A percentile compares a stretch with the other conserved stretches of the same genome.
These are phyloP conservation scores for Agaricales sp. DNA, from an alignment of 1,284 basidiomycete species.

Conservation along the genomic window DNA sequence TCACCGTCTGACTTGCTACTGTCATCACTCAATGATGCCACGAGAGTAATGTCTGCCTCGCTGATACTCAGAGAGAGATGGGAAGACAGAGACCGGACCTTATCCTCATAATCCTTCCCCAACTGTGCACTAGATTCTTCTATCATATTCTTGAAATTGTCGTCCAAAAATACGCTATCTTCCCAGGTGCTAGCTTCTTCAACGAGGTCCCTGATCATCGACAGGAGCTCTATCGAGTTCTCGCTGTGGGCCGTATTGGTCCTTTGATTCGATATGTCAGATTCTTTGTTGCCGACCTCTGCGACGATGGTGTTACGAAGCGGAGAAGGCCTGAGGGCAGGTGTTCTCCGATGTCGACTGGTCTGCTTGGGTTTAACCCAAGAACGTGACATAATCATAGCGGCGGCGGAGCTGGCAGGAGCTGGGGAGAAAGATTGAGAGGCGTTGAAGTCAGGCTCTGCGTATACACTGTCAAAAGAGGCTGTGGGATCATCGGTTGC, in stretches of 20 bases:
- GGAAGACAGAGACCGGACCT: too few relatives aligned
- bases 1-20: too few relatives aligned
- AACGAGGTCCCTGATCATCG: not conserved
- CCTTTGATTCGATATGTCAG: too few relatives aligned
- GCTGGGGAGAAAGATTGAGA: not conserved
- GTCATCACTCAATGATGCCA: too few relatives aligned
- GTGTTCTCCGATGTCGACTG: not conserved
- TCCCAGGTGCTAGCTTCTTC: slow-evolving; percentile 33
- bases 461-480: not conserved
- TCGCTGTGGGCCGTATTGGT: not conserved
- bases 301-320: not conserved
- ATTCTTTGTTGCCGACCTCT: too few relatives aligned
- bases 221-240: not conserved
- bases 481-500: not conserved
- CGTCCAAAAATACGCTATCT: slow-evolving; percentile 30
- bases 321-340: not conserved
- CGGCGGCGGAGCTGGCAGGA: not conserved
- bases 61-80: too few relatives aligned
- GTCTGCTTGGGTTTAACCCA: not conserved
- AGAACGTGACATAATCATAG: not conserved
- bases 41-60: too few relatives aligned
- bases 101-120: too few relatives aligned
- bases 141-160: slow-evolving; percentile 33
- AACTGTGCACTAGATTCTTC: slow-evolving; percentile 21
- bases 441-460: not conserved